These are phyloP conservation scores for Exidia glandulosa DNA, from an alignment of 768 basidiomycete species.

Conservation along the genomic window DNA sequence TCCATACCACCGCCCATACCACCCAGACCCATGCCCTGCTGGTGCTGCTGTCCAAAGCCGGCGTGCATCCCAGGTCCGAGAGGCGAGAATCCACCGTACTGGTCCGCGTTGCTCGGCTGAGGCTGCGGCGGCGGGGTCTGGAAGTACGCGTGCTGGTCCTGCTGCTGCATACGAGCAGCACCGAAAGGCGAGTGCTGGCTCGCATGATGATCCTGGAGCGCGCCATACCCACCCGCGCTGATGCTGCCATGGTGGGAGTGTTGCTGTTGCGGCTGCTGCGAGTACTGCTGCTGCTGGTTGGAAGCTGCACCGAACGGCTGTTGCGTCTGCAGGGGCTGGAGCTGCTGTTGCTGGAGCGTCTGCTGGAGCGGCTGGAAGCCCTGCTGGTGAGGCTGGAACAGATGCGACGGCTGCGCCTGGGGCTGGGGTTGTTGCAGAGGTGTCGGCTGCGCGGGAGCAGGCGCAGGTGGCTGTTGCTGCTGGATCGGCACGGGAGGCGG, in stretches of 20 bases:
- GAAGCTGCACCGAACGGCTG: conserved; percentile 28
- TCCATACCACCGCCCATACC: conserved; percentile 30
- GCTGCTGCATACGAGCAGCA: conserved; percentile 20
- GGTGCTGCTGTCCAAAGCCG: conserved; percentile 43
- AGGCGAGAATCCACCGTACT: conserved; percentile 55
- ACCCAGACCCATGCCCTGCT: conserved; percentile 33
- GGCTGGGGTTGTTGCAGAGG: background rate
- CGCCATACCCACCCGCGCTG: background rate
- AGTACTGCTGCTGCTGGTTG: conserved; percentile 24
- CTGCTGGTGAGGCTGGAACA: background rate
- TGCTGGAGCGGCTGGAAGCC: conserved; percentile 17
- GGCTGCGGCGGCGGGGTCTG: conserved; percentile 22
- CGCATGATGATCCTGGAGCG: background rate
- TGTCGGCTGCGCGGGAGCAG: background rate
- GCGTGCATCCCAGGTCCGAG: conserved; percentile 40
- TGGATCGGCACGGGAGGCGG: too few relatives aligned
- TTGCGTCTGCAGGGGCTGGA: conserved; percentile 19
- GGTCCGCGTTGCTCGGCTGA: conserved; percentile 45
- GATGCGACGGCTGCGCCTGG: background rate
- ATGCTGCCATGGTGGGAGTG: conserved; percentile 23
- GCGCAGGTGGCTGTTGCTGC: background rate
- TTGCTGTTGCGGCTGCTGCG: conserved; percentile 40
- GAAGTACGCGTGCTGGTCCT: conserved; percentile 10
- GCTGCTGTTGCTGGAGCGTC: conserved; percentile 18
- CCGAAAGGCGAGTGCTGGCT: background rate